phyloP scores from a whole-genome alignment of 2,329 filamentous ascomycete species.

The Diaporthe capsici region DNA sequence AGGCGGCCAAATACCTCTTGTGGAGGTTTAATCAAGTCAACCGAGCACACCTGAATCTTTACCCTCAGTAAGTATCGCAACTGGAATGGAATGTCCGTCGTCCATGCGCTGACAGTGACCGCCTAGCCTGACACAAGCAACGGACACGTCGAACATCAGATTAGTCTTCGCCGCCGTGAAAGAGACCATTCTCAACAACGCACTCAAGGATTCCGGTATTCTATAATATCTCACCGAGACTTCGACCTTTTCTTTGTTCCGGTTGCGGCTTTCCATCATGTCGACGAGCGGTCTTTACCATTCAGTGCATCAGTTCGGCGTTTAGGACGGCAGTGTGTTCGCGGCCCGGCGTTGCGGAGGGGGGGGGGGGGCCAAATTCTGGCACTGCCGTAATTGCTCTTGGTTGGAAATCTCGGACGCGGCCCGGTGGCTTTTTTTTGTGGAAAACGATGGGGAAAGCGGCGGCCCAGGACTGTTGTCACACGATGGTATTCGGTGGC shows the following conservation, averaged over 20 bases:
- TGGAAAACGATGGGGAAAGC: constrained; percentile 10
- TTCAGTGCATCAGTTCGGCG: constrained; percentile 41
- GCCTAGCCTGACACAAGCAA: constrained; percentile 92
- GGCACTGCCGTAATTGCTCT: constrained; percentile 24
- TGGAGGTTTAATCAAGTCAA: constrained; percentile 99
- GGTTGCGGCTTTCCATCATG: constrained; percentile 33
- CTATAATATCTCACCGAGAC: constrained; percentile 67
- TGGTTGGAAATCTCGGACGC: constrained; percentile 29
- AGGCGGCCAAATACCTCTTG: constrained; percentile 95
- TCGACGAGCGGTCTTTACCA: constrained; percentile 42
- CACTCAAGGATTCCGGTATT: constrained; percentile 97
- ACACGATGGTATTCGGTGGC: constrained; percentile 14
- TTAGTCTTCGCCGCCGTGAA: constrained; percentile 98
- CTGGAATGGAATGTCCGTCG: neutral
- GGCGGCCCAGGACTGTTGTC: constrained; percentile 17
- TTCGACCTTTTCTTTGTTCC: constrained; percentile 33
- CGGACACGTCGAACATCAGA: constrained; percentile 97
- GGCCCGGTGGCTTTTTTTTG: constrained; percentile 5
- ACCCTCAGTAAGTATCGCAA: constrained; percentile 84
- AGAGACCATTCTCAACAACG: constrained; percentile 98
- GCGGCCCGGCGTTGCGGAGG: constrained; percentile 39
- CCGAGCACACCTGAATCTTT: constrained; percentile 93
- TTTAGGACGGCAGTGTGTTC: constrained; percentile 38
- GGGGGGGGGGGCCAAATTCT: neutral
- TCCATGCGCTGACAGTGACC: constrained; percentile 45